Base-by-base conservation (phyloP, 306 rosid species). In the Casuarina cunninghamiana region DNA sequence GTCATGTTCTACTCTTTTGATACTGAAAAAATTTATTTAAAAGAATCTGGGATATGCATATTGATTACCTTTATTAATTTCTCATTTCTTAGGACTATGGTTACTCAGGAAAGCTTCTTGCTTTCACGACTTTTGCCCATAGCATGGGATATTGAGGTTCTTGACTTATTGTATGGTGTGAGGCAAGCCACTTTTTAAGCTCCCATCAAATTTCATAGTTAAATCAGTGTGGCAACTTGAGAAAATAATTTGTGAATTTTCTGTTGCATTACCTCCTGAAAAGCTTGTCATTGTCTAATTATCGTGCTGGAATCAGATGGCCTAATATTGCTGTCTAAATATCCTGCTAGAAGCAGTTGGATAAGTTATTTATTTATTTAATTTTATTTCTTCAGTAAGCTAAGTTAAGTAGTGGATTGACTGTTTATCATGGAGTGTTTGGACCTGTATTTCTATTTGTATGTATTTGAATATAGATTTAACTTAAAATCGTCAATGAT, bases 131-230 rank as follows among this genome's bases (percentile, higher is more conserved):
- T 67, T 21, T 49, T 10, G 46, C 66, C 45, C 73, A 37, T 62
- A 32, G 68, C 78, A 48, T 54, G 5, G 11, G n/a, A 65, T 68
- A 8, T 72, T 62, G 74, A 72, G 17, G 12, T 71, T 42, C 51
- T 26, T 79, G 15, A 38, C 43, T 19, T 57, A 39, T 69, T 80
- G 7, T 26, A 66, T 41, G 48, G 9, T 12, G 41, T 8, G 19
- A 45, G 78, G 49, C 38, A 35, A 39, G 53, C 49, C 32, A 55
- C 57, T 68, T 35, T 3, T 11, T 63, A 7, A 32, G 19, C 12
- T 17, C 21, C 44, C 21, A 5, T 16, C 41, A 54, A 26, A 54
- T 53, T 69, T 69, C 43, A 13, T 68, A 11, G 43, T 58, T 38
- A 5, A n/a, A 48, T 68, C 1, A 49, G 35, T 5, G 69, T 44